Evolutionary conservation across 1,284 basidiomycete genomes (phyloP).

Genomic region (Ganoderma multipileum): DNA sequence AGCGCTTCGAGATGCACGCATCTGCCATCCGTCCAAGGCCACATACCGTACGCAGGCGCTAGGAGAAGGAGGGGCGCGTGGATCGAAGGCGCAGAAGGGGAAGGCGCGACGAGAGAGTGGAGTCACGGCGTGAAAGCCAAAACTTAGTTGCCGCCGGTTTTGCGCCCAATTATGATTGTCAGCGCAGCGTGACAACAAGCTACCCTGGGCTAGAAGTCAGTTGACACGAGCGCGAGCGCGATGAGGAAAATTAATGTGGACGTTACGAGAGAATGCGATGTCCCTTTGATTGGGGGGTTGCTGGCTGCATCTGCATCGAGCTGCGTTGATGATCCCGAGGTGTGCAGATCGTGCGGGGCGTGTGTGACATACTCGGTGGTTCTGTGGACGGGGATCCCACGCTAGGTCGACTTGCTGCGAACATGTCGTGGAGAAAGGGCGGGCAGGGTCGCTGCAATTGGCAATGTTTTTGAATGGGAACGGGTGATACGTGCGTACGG

Average conservation of each 20-base stretch:
- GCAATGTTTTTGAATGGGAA: constrained; percentile 1
- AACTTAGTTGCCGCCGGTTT: background rate
- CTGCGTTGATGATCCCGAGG: constrained; percentile 4
- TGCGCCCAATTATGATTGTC: background rate
- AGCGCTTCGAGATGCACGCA: background rate
- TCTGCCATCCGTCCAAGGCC: background rate
- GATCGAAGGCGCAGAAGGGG: background rate
- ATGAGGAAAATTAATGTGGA: background rate
- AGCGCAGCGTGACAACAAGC: background rate
- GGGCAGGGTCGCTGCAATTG: background rate
- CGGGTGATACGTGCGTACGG: background rate
- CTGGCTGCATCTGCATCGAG: constrained; percentile 2
- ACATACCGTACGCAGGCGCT: background rate
- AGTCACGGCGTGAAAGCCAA: background rate
- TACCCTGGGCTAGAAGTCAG: background rate
- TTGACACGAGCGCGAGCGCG: background rate
- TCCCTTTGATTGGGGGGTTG: background rate
- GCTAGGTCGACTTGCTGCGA: background rate
- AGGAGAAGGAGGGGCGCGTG: background rate
- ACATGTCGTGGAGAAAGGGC: background rate
- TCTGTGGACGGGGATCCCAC: background rate
- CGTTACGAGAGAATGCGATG: background rate
- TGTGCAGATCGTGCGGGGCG: constrained; percentile 4
- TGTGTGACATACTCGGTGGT: background rate
- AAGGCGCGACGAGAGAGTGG: background rate